A percentile compares a stretch with the other conserved stretches of the same genome.
Conservation (phyloP, 306 rosid genomes). For the Cucurbita moschata region DNA sequence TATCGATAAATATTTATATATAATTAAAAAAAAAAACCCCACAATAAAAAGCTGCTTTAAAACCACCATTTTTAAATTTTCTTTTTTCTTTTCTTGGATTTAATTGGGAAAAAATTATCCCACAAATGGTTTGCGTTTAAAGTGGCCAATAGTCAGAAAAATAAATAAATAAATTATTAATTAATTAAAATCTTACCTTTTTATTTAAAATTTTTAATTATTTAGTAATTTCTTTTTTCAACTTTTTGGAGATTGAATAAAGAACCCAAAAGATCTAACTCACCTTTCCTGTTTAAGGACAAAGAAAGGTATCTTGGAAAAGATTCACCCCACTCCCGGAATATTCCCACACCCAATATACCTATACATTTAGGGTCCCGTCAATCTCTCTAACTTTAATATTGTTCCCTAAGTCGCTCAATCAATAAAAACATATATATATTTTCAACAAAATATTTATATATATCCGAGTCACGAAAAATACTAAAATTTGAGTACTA, state of each 20-base stretch:
- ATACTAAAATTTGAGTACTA: no score
- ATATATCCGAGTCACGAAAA: neutral
- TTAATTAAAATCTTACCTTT: no score
- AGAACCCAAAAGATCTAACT: neutral
- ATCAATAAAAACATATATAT: no score
- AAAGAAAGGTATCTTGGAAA: neutral
- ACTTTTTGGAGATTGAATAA: neutral
- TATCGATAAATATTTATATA: neutral
- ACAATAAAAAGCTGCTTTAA: constrained; percentile 2
- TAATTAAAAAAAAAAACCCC: neutral
- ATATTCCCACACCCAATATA: neutral
- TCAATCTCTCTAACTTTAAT: no score
- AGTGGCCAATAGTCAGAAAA: neutral
- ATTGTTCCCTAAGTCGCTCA: no score
- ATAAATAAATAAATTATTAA: neutral
- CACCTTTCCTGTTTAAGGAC: neutral
- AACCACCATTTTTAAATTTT: neutral
- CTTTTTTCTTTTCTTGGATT: neutral
- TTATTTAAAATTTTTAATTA: no score
- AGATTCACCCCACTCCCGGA: neutral
- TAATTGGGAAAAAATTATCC: neutral
- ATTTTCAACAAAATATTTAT: no score
- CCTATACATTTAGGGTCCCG: no score
- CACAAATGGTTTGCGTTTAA: neutral
- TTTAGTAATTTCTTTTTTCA: neutral